These are phyloP conservation scores for Calonectria hongkongensis DNA, from an alignment of 2,329 filamentous ascomycete genomes.

Conservation along the genomic window DNA sequence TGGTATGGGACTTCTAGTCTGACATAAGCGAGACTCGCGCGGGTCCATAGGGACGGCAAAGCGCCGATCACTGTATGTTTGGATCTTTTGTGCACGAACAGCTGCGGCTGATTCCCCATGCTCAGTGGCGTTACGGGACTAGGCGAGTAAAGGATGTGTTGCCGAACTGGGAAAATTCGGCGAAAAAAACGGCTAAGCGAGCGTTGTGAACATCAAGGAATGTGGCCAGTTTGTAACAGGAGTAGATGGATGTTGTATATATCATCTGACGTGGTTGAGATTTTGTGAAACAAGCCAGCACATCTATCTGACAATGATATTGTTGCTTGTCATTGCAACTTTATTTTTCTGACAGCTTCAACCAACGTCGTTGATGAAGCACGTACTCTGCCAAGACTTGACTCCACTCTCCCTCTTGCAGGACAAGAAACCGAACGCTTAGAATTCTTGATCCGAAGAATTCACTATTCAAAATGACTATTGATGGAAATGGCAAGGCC, in stretches of 20 bases:
- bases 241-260: not conserved
- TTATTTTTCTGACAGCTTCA: not conserved
- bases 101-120: not conserved
- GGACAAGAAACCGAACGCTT: not conserved
- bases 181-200: not conserved
- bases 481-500: not conserved
- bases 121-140: not conserved
- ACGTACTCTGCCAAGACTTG: too few species aligned
- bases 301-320: too few species aligned
- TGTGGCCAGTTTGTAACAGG: not conserved
- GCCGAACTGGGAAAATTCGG: slow-evolving; percentile 1
- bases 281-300: not conserved
- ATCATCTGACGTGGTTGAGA: not conserved
- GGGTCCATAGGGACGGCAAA: not conserved
- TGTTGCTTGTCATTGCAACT: not conserved
- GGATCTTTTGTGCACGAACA: not conserved
- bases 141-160: not conserved
- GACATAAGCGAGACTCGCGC: not conserved
- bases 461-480: not conserved
- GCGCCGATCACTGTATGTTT: not conserved
- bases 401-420: too few species aligned
- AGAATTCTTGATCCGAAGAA: not conserved
- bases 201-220: not conserved
- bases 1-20: not conserved
- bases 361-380: too few species aligned